Evolutionary conservation across 2,329 filamentous ascomycete species (phyloP).

Genomic region (Rachicladosporium sp.): DNA sequence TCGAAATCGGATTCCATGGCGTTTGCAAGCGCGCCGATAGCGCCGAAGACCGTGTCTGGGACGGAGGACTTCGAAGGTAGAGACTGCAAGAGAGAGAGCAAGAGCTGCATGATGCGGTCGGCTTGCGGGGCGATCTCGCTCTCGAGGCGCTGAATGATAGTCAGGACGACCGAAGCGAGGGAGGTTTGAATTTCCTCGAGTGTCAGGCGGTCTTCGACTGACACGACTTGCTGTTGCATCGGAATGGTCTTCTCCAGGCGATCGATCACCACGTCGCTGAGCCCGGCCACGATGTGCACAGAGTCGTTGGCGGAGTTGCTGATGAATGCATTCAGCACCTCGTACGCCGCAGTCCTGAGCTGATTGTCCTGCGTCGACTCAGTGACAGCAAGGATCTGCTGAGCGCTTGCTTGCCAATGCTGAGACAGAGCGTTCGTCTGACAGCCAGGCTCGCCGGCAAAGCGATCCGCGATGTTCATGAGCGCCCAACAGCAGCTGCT

Average conservation of each 20-base stretch:
- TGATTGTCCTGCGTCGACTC: constrained; percentile 78
- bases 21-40: constrained; percentile 81
- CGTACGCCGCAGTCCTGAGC: constrained; percentile 88
- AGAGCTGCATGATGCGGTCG: constrained; percentile 83
- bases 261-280: constrained; percentile 81
- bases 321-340: constrained; percentile 91
- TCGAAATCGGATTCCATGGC: constrained; percentile 84
- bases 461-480: constrained; percentile 95
- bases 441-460: constrained; percentile 73
- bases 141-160: constrained; percentile 83
- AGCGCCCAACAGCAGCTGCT: constrained; percentile 97
- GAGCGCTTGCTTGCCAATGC: constrained; percentile 87
- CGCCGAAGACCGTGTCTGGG: constrained; percentile 84
- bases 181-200: constrained; percentile 98
- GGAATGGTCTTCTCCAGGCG: constrained; percentile 81
- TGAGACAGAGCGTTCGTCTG: constrained; percentile 71
- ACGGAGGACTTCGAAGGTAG: constrained; percentile 81
- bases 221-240: constrained; percentile 86
- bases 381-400: constrained; percentile 73
- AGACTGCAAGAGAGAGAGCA: constrained; percentile 67
- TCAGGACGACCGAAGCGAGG: constrained; percentile 77
- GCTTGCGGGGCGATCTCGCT: constrained; percentile 81
- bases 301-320: constrained; percentile 82
- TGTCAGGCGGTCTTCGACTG: constrained; percentile 89
- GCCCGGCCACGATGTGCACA: constrained; percentile 62